These are phyloP conservation scores for Rhynchosporium agropyri DNA, from an alignment of 2,329 filamentous ascomycete species.

Conservation along the genomic window DNA sequence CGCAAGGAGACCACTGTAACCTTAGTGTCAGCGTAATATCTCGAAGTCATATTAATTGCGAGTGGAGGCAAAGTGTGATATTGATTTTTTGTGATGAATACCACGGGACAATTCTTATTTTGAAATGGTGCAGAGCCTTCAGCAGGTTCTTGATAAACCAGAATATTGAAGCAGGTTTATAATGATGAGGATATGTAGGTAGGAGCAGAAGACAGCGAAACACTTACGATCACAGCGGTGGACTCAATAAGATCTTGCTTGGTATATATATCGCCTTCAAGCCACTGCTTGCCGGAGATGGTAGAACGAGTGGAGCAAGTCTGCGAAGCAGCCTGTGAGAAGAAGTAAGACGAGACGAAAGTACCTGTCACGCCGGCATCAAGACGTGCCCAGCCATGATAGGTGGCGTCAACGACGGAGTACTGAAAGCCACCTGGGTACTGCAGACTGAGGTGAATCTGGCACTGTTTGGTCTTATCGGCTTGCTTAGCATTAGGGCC, in stretches of 20 bases:
- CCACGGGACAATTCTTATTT: conserved; percentile 5
- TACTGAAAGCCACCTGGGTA: conserved; percentile 35
- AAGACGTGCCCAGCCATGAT: conserved; percentile 32
- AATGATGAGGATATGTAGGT: background rate
- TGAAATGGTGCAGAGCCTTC: background rate
- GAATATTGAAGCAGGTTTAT: background rate
- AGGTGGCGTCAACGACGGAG: conserved; percentile 30
- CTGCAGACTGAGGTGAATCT: conserved; percentile 31
- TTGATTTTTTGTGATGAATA: background rate
- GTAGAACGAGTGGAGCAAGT: conserved; percentile 30
- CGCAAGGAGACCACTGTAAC: conserved; percentile 28
- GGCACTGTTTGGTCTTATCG: conserved; percentile 33
- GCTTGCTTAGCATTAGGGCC: conserved; percentile 27
- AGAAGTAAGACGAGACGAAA: conserved; percentile 34
- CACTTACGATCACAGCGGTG: conserved; percentile 26
- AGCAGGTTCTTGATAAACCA: background rate
- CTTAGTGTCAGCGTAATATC: background rate
- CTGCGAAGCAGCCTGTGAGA: conserved; percentile 31
- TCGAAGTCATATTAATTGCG: background rate
- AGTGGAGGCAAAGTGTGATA: background rate
- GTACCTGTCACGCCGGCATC: conserved; percentile 29
- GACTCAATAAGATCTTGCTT: conserved; percentile 30
- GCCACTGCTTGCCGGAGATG: conserved; percentile 28
- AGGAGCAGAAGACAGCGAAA: background rate
- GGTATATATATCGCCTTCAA: conserved; percentile 29